Evolutionary conservation across 257 asterid species (phyloP).

Genomic region (Nemophila menziesii): DNA sequence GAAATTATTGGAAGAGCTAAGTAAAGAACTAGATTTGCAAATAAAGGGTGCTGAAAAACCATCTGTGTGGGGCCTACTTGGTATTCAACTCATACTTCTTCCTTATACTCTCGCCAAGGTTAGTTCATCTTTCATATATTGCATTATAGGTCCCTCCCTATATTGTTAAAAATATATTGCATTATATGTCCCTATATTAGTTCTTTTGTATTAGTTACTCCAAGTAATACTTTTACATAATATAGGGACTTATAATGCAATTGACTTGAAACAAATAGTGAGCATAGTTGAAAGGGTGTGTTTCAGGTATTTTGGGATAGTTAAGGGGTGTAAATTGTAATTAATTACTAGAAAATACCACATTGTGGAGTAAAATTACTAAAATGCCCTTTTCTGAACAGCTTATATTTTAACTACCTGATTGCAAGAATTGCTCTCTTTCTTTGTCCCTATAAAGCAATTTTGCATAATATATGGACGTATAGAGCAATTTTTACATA

Average conservation of each 20-base stretch:
- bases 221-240: no score
- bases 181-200: background rate
- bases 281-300: no score
- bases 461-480: no score
- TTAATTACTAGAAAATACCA: no score
- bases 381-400: slow-evolving; percentile 20
- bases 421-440: no score
- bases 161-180: no score
- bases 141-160: background rate
- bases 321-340: background rate
- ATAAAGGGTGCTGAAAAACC: slow-evolving; percentile 96
- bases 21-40: slow-evolving; percentile 86
- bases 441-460: no score
- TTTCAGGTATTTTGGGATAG: no score
- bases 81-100: slow-evolving; percentile 62
- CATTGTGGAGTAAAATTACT: slow-evolving; percentile 4
- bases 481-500: no score
- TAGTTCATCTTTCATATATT: slow-evolving; percentile 2
- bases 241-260: no score
- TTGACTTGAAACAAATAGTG: no score
- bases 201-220: background rate
- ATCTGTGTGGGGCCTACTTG: slow-evolving; percentile 76
- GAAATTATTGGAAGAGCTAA: slow-evolving; percentile 67
- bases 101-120: slow-evolving; percentile 86
- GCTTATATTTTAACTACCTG: no score